phyloP scores from a whole-genome alignment of 805 yeast genomes.

The Starmera pachycereana region DNA sequence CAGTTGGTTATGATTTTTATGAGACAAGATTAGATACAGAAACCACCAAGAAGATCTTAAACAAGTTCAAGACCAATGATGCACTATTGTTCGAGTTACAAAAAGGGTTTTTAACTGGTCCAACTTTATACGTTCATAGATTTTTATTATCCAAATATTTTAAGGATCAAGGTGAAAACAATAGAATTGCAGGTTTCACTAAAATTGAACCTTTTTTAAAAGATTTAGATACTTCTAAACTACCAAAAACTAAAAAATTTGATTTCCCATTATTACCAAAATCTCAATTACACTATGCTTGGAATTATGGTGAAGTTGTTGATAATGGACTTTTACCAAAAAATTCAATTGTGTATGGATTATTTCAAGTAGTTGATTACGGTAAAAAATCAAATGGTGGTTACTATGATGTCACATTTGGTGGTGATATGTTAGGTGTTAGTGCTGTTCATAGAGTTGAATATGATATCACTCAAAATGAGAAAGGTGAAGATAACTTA shows the following conservation, averaged over 20 bases:
- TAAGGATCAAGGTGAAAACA: slow-evolving; percentile 3
- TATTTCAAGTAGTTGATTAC: slow-evolving; percentile 10
- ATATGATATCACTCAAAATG: slow-evolving; percentile 8
- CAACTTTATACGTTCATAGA: slow-evolving; percentile 15
- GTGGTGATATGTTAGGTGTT: slow-evolving; percentile 7
- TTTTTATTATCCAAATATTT: slow-evolving; percentile 12
- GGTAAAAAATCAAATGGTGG: slow-evolving; percentile 14
- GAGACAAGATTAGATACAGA: slow-evolving; percentile 10
- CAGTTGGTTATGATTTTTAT: slow-evolving; percentile 10
- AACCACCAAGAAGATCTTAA: slow-evolving; percentile 7
- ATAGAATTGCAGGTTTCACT: slow-evolving; percentile 12
- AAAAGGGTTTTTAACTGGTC: slow-evolving; percentile 13
- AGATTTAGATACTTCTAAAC: slow-evolving; percentile 2
- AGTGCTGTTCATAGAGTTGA: slow-evolving; percentile 14
- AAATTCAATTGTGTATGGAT: slow-evolving; percentile 13
- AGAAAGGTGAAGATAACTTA: slow-evolving; percentile 5
- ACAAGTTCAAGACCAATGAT: slow-evolving; percentile 12
- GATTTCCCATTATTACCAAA: slow-evolving; percentile 10
- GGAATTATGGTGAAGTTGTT: slow-evolving; percentile 10
- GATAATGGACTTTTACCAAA: slow-evolving; percentile 5
- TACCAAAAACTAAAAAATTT: slow-evolving; percentile 3
- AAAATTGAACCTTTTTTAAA: slow-evolving; percentile 11
- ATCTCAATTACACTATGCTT: slow-evolving; percentile 8
- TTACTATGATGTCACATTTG: slow-evolving; percentile 10
- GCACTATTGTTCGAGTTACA: slow-evolving; percentile 13